Evolutionary conservation across 192 early-diverging fungal genomes (phyloP).

Genomic region (Backusella parvicylindrica): DNA sequence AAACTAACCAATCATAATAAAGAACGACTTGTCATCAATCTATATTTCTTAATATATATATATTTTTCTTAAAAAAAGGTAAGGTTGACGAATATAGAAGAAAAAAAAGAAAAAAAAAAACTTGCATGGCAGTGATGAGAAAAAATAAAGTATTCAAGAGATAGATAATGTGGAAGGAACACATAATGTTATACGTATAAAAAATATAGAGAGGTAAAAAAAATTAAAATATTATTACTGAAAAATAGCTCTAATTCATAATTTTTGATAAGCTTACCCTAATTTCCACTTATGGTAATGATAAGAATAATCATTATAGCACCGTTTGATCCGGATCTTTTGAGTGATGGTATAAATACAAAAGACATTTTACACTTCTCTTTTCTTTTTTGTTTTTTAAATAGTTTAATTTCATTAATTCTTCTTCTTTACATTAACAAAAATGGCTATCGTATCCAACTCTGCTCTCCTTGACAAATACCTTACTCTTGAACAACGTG

Average conservation of each 20-base stretch:
- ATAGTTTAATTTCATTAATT: neutral
- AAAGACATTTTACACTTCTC: neutral
- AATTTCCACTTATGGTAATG: conserved; percentile 11
- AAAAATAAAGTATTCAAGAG: neutral
- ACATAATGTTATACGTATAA: neutral
- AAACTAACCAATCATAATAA: neutral
- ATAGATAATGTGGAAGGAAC: neutral
- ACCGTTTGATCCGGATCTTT: conserved; percentile 3
- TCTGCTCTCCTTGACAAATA: conserved; percentile 48
- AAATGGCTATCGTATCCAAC: conserved; percentile 28
- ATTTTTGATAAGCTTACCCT: conserved; percentile 1
- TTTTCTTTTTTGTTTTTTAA: conserved; percentile 6
- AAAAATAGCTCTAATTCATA: neutral
- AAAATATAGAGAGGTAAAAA: conserved; percentile 1
- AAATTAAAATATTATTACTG: neutral
- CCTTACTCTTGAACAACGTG: conserved; percentile 47
- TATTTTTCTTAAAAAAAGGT: neutral
- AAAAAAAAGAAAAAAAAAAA: neutral
- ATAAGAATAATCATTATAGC: neutral
- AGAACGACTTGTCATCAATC: neutral
- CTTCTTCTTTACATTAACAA: neutral
- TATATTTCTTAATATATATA: neutral
- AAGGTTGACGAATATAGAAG: neutral
- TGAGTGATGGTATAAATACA: conserved; percentile 10
- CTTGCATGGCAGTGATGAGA: neutral